phyloP scores from a whole-genome alignment of 2,329 filamentous ascomycete species.

The Aspergillus spinulosporus region DNA sequence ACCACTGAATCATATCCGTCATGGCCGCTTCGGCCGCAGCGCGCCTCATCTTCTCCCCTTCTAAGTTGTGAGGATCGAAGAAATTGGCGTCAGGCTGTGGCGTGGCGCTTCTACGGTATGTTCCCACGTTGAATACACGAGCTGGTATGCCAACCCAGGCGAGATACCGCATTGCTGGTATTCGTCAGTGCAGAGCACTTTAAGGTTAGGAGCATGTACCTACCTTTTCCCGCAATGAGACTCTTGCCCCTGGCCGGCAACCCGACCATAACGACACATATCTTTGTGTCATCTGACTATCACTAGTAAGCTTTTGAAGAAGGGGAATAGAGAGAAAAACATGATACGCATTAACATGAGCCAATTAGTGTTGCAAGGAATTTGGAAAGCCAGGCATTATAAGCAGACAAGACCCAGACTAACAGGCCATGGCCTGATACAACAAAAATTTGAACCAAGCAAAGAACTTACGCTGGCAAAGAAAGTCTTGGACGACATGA shows the following conservation, averaged over 20 bases:
- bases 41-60: constrained; percentile 84
- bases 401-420: not conserved
- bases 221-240: constrained; percentile 96
- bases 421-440: no score
- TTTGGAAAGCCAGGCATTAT: no score
- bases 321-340: not conserved
- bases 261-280: constrained; percentile 99
- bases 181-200: not conserved
- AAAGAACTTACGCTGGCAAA: constrained; percentile 37
- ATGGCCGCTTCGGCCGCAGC: constrained; percentile 91
- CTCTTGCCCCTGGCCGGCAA: constrained; percentile 94
- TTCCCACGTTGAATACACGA: constrained; percentile 95
- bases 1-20: constrained; percentile 92
- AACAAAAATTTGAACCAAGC: no score
- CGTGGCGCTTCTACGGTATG: constrained; percentile 85
- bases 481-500: constrained; percentile 39
- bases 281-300: constrained; percentile 93
- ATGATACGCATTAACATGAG: no score
- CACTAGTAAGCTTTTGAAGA: constrained; percentile 12
- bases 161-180: constrained; percentile 81
- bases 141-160: constrained; percentile 94
- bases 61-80: constrained; percentile 86
- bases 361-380: no score
- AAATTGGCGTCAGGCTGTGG: constrained; percentile 91
- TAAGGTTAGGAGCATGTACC: constrained; percentile 25